A percentile compares a stretch with the other conserved stretches of the same genome.
Evolutionary conservation across 805 yeast species (phyloP).

Genomic region (Hanseniaspora singularis): DNA sequence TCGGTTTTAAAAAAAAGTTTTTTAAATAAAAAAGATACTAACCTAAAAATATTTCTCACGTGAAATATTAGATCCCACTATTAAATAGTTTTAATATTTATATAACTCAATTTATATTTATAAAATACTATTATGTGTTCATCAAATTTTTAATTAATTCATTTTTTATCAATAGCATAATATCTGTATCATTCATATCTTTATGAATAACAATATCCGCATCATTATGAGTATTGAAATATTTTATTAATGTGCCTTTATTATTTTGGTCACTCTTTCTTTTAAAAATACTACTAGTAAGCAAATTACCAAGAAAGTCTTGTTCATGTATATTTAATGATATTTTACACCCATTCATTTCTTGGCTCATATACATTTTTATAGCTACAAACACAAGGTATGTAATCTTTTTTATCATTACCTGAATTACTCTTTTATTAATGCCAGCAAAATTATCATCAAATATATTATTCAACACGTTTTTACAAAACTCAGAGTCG

Average conservation of each 20-base stretch:
- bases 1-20: no score
- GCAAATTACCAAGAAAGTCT: slow-evolving; percentile 1
- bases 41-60: no score
- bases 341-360: background rate
- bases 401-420: background rate
- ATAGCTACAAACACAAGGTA: no score
- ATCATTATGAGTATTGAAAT: background rate
- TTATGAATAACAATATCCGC: background rate
- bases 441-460: background rate
- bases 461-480: slow-evolving; percentile 2
- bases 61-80: no score
- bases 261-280: background rate
- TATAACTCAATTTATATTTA: no score
- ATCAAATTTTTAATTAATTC: background rate
- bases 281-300: background rate
- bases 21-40: no score
- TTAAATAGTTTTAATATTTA: no score
- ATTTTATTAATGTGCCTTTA: background rate
- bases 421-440: background rate
- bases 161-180: background rate
- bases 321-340: background rate
- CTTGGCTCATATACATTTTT: no score
- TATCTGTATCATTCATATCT: background rate
- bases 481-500: background rate
- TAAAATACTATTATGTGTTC: background rate